Percentiles rank a stretch among this genome's conserved stretches.
Conservation (phyloP, 2,329 filamentous ascomycete species). For the Alternaria viburni region DNA sequence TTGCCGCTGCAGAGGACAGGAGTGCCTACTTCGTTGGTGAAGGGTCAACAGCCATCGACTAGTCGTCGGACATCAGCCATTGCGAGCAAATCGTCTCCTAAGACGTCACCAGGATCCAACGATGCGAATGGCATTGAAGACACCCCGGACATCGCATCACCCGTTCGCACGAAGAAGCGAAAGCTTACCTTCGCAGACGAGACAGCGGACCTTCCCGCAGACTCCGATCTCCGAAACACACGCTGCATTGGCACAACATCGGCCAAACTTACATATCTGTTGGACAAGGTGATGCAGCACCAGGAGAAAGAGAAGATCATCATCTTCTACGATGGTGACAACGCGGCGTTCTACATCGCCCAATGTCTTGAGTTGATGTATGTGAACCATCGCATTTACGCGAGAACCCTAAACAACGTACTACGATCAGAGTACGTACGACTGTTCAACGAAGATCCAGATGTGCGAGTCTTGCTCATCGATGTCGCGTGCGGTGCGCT, state of each 20-base stretch:
- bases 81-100: slow-evolving; percentile 28
- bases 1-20: slow-evolving; percentile 43
- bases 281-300: slow-evolving; percentile 73
- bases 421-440: slow-evolving; percentile 77
- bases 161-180: slow-evolving; percentile 35
- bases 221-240: slow-evolving; percentile 64
- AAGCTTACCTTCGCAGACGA: slow-evolving; percentile 42
- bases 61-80: slow-evolving; percentile 32
- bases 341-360: slow-evolving; percentile 84
- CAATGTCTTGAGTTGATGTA: slow-evolving; percentile 77
- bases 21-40: slow-evolving; percentile 50
- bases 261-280: slow-evolving; percentile 83
- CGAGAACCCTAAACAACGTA: slow-evolving; percentile 65
- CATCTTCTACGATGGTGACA: slow-evolving; percentile 90
- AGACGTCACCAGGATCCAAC: slow-evolving; percentile 14
- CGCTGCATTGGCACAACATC: slow-evolving; percentile 80
- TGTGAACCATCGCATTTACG: slow-evolving; percentile 70
- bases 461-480: slow-evolving; percentile 83
- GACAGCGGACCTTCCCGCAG: slow-evolving; percentile 39
- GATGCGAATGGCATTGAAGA: neutral
- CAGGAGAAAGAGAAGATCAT: slow-evolving; percentile 82
- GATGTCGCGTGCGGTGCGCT: slow-evolving; percentile 89
- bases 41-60: slow-evolving; percentile 43
- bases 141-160: slow-evolving; percentile 11
- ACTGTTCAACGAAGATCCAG: slow-evolving; percentile 73